Evolutionary conservation across 1,284 basidiomycete species (phyloP), one percentile per base, ranked within the genome.

Genomic region (Fomitopsis schrenkii): DNA sequence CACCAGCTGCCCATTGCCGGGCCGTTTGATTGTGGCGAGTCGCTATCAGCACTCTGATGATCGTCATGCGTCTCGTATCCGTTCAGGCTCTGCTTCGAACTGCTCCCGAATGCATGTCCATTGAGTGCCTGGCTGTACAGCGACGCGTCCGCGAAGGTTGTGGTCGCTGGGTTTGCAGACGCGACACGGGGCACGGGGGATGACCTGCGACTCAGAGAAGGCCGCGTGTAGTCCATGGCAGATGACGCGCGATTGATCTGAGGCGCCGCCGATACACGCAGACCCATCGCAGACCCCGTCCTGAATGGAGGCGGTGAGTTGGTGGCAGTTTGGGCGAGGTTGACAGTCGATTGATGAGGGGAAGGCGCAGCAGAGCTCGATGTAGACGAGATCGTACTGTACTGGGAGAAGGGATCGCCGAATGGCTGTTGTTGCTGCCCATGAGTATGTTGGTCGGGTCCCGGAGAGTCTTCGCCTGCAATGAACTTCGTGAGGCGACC

Each of bases 401-500:
- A 98, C 70, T 95, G 95, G 22, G 94, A 89, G 76, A 99, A 99
- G 7, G 97, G 94, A 0, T 96, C 97, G 12, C 84, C 79, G 64
- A 83, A 83, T 8, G 74, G 80, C 54, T 75, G 76, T 38, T 79
- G 74, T 68, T 79, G 83, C 3, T 73, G 70, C 19, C 69, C 63
- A 15, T 80, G 77, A 30, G 79, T 75, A 26, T 74, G 75, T 8
- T 77, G 70, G 19, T 75, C 71, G 8, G 78, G 74, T 12, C 77
- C 73, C 4, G 78, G 72, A 35, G 87, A 86, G 26, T 81, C 81
- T 61, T 97, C 95, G 2, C 95, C 97, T 14, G 96, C 94, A 64
- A 99, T 97, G 68, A 99, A 92, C 73, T 97, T 97, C 35, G 95
- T 95, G 67, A 99, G 87, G 14, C 92, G 85, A n/a, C 93, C 92